phyloP scores from a whole-genome alignment of 23 red algal species.

The Agarophyton chilense region DNA sequence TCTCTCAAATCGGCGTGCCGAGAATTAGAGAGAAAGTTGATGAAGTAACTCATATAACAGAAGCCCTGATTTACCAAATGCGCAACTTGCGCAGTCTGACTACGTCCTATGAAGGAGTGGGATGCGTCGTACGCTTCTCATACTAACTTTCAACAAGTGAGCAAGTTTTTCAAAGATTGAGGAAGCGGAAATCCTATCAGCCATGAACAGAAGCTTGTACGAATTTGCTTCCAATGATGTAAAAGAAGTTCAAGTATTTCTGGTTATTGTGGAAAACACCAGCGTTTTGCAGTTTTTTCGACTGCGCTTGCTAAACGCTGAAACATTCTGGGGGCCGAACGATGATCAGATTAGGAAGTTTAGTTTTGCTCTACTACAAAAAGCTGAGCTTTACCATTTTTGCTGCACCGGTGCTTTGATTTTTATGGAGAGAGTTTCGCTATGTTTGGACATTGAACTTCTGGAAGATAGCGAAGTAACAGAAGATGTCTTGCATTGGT shows the following conservation, averaged over 20 bases:
- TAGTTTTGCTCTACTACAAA: background rate
- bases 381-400: conserved; percentile 1
- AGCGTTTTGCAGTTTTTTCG: conserved; percentile 42
- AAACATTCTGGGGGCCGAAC: conserved; percentile 18
- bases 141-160: conserved; percentile 39
- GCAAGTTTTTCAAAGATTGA: background rate
- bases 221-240: background rate
- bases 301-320: background rate
- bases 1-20: conserved; percentile 30
- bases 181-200: conserved; percentile 6
- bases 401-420: conserved; percentile 14
- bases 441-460: conserved; percentile 19
- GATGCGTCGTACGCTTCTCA: conserved; percentile 20
- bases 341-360: conserved; percentile 14
- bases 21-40: conserved; percentile 24
- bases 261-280: background rate
- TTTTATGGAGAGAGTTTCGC: conserved; percentile 11
- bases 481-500: conserved; percentile 12
- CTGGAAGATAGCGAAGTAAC: background rate
- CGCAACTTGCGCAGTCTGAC: background rate
- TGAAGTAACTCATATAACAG: background rate
- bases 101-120: conserved; percentile 30
- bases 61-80: conserved; percentile 25
- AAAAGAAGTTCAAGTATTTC: background rate
- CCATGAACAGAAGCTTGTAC: conserved; percentile 19